Conservation (phyloP, 2,329 filamentous ascomycete genomes). For the Thelonectria rubi region DNA sequence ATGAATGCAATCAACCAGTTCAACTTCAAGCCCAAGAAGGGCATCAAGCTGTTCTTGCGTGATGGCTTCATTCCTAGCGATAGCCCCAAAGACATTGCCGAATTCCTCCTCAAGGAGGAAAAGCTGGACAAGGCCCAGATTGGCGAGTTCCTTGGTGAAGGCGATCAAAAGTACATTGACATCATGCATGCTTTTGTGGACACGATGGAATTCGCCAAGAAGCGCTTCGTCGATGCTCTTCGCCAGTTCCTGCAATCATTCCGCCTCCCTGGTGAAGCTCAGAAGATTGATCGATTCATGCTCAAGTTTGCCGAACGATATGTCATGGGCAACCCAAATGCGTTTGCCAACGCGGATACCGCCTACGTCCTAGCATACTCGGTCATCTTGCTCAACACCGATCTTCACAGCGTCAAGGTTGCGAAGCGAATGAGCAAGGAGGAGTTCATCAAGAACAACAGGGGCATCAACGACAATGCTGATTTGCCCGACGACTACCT, state of each 20-base stretch:
- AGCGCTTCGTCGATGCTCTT: constrained; percentile 90
- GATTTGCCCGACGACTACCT: constrained; percentile 95
- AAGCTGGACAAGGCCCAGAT: constrained; percentile 90
- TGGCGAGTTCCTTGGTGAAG: constrained; percentile 94
- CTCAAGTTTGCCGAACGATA: constrained; percentile 98
- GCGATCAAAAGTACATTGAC: constrained; percentile 90
- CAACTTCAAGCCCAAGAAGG: constrained; percentile 97
- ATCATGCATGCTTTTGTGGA: constrained; percentile 99
- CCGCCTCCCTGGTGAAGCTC: constrained; percentile 91
- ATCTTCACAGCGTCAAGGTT: constrained; percentile 91
- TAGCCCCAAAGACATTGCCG: constrained; percentile 81
- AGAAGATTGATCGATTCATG: constrained; percentile 99
- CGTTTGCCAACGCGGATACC: constrained; percentile 97
- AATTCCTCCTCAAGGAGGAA: constrained; percentile 83
- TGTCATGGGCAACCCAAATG: constrained; percentile 92
- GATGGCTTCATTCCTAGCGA: constrained; percentile 89
- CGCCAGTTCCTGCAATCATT: constrained; percentile 94
- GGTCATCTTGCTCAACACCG: constrained; percentile 95
- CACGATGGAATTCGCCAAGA: constrained; percentile 90
- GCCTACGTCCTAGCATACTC: constrained; percentile 97
- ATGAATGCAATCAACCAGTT: constrained; percentile 90
- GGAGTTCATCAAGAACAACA: constrained; percentile 99
- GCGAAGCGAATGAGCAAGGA: constrained; percentile 89
- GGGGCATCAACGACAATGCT: constrained; percentile 96
- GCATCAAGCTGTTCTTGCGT: constrained; percentile 82